These are phyloP conservation scores for Didymella lethalis DNA, from an alignment of 2,329 filamentous ascomycete species.

Conservation along the genomic window DNA sequence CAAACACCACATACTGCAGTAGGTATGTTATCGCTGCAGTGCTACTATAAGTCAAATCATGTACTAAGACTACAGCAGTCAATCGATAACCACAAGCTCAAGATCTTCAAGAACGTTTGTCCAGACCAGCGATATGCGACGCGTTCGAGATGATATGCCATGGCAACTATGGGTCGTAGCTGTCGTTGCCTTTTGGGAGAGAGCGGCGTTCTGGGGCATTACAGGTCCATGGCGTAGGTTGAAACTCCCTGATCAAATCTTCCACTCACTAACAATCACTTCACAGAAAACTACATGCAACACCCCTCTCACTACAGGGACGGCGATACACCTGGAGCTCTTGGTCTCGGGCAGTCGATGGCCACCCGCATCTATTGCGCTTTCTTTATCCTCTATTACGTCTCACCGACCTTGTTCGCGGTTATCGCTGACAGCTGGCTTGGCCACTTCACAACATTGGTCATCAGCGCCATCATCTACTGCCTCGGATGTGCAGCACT, in stretches of 20 bases:
- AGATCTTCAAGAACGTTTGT: constrained; percentile 18
- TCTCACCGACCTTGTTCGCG: constrained; percentile 48
- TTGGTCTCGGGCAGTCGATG: constrained; percentile 43
- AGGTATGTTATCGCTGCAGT: background rate
- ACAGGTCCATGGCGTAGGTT: constrained; percentile 46
- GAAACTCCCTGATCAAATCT: background rate
- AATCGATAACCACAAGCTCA: constrained; percentile 8
- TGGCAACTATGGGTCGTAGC: constrained; percentile 38
- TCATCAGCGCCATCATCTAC: constrained; percentile 43
- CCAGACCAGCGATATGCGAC: constrained; percentile 24
- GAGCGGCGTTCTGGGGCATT: constrained; percentile 41
- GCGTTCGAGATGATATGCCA: constrained; percentile 35
- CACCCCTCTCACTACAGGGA: constrained; percentile 37
- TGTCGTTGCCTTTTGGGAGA: constrained; percentile 38
- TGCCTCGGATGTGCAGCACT: constrained; percentile 34
- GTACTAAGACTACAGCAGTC: constrained; percentile 4
- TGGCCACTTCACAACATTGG: constrained; percentile 50
- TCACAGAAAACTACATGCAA: constrained; percentile 55
- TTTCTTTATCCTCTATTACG: constrained; percentile 63
- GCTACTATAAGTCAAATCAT: background rate
- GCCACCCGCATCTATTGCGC: constrained; percentile 64
- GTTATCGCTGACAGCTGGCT: constrained; percentile 51
- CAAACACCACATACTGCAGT: constrained; percentile 6
- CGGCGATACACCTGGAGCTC: constrained; percentile 46
- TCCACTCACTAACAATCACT: constrained; percentile 4